Evolutionary conservation across 163 green algal genomes (phyloP).

Genomic region (Scenedesmus sp.): DNA sequence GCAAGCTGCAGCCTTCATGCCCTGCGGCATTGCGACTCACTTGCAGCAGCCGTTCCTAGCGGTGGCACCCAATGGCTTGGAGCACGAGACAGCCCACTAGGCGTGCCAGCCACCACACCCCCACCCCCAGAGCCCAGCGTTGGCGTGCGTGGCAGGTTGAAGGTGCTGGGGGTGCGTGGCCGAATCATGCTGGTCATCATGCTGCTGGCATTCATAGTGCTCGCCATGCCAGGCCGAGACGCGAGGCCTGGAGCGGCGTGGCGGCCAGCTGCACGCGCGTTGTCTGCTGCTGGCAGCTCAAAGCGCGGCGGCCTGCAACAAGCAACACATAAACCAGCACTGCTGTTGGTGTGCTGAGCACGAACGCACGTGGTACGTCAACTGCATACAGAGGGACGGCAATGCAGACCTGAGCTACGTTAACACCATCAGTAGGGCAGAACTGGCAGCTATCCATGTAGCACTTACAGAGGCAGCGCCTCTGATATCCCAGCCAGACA

Average conservation of each 20-base stretch:
- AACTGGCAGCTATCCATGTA: too few species aligned
- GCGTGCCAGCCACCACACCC: background rate
- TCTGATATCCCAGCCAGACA: too few species aligned
- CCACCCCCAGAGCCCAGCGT: background rate
- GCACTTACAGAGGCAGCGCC: too few species aligned
- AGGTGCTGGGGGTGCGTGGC: slow-evolving; percentile 34
- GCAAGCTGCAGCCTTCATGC: too few species aligned
- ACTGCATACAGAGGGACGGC: background rate
- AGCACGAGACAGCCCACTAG: background rate
- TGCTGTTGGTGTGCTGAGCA: background rate
- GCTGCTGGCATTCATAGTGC: slow-evolving; percentile 41
- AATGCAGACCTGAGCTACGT: too few species aligned
- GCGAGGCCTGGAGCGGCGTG: background rate
- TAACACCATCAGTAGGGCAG: too few species aligned
- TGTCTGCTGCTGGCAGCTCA: slow-evolving; percentile 1
- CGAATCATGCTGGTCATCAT: slow-evolving; percentile 15
- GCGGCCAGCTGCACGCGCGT: background rate
- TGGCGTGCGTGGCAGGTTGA: slow-evolving; percentile 34
- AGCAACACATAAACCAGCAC: background rate
- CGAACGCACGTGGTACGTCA: background rate
- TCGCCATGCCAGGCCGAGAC: slow-evolving; percentile 16
- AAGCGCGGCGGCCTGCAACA: background rate
- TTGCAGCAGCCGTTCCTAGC: slow-evolving; percentile 2
- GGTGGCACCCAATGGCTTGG: slow-evolving; percentile 18
- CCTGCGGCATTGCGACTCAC: background rate